Percentiles rank a stretch among this genome's conserved stretches.
Evolutionary conservation across 768 basidiomycete species (phyloP).

Genomic region (Naematelia encephala): DNA sequence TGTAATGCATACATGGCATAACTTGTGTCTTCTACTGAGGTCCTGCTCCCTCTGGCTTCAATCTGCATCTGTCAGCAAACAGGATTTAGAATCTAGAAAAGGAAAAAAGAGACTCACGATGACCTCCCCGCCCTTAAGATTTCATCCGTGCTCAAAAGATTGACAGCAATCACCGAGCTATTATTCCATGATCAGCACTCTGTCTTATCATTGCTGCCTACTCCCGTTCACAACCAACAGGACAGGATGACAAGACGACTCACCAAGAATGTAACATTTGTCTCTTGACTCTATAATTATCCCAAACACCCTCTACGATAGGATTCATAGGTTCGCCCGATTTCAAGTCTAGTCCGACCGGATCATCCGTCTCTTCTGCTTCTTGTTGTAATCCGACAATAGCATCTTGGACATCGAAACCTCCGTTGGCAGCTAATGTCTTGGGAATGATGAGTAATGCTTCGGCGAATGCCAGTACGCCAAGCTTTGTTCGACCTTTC

Average conservation of each 20-base stretch:
- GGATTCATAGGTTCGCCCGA: conserved; percentile 97
- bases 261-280: conserved; percentile 98
- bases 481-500: conserved; percentile 94
- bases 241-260: conserved; percentile 45
- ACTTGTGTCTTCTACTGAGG: conserved; percentile 6
- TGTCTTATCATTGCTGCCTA: too few species aligned
- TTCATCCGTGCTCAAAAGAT: conserved; percentile 92
- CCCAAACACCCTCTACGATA: conserved; percentile 93
- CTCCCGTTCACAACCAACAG: too few species aligned
- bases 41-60: conserved; percentile 17
- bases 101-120: conserved; percentile 40
- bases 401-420: conserved; percentile 93
- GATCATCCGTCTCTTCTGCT: conserved; percentile 89
- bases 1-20: not conserved
- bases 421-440: conserved; percentile 91
- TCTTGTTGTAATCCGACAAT: conserved; percentile 79
- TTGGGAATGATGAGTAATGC: conserved; percentile 92
- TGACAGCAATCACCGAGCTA: conserved; percentile 72
- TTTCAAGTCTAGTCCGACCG: conserved; percentile 84
- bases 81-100: not conserved
- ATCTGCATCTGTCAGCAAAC: conserved; percentile 3
- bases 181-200: too few species aligned
- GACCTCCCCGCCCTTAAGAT: conserved; percentile 60
- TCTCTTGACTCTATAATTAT: conserved; percentile 96
- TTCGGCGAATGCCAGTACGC: conserved; percentile 94